Evolutionary conservation across 495 filamentous ascomycete genomes (phyloP).

Genomic region (Aspergillus heteromorphus): DNA sequence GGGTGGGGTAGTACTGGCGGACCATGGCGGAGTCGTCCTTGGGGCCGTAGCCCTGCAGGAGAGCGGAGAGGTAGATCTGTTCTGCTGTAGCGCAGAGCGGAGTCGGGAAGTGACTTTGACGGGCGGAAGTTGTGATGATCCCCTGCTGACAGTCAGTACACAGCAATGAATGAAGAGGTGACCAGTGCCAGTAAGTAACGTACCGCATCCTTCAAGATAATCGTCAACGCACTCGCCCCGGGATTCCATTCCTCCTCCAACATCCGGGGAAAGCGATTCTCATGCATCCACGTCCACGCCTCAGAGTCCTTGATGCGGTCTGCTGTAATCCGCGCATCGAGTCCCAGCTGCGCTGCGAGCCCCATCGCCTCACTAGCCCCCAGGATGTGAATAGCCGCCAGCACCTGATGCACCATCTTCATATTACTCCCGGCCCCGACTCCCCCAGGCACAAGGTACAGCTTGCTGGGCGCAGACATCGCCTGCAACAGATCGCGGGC

Average conservation of each 20-base stretch:
- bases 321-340: constrained; percentile 53
- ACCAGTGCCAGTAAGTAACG: constrained; percentile 17
- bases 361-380: constrained; percentile 69
- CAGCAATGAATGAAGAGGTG: neutral
- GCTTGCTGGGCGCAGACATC: constrained; percentile 55
- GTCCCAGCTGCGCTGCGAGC: constrained; percentile 60
- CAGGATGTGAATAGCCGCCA: constrained; percentile 72
- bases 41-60: constrained; percentile 55
- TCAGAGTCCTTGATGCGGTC: constrained; percentile 54
- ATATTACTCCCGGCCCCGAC: constrained; percentile 78
- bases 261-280: constrained; percentile 66
- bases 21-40: constrained; percentile 70
- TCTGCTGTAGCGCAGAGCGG: constrained; percentile 68
- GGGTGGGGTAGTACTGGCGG: constrained; percentile 49
- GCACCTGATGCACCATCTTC: constrained; percentile 82
- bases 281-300: constrained; percentile 79
- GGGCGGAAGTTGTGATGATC: constrained; percentile 69
- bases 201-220: constrained; percentile 75
- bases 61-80: constrained; percentile 58
- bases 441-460: constrained; percentile 70
- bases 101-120: constrained; percentile 55
- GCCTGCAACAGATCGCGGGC: constrained; percentile 56
- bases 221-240: constrained; percentile 61
- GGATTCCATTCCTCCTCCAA: constrained; percentile 61
- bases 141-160: constrained; percentile 28